A percentile compares a stretch with the other conserved stretches of the same genome.
phyloP scores from a whole-genome alignment of 2,329 filamentous ascomycete genomes.

The Chaetomium sp. region DNA sequence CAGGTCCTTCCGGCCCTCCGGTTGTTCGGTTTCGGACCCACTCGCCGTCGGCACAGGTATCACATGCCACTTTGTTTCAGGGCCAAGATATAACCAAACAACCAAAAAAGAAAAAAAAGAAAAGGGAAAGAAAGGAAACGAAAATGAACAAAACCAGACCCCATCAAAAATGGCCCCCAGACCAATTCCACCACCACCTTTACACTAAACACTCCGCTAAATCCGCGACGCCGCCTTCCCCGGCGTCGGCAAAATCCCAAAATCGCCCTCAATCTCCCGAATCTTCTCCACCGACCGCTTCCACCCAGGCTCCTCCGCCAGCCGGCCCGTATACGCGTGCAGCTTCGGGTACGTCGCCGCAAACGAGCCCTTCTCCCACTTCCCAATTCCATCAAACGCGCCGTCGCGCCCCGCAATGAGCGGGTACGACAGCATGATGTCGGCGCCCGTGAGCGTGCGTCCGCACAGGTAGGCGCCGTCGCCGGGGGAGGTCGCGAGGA shows the following conservation, averaged over 20 bases:
- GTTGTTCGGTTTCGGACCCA: constrained; percentile 8
- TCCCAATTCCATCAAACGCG: constrained; percentile 35
- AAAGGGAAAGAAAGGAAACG: background rate
- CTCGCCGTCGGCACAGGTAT: background rate
- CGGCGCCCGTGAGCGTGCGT: constrained; percentile 42
- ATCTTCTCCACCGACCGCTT: constrained; percentile 43
- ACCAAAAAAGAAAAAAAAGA: background rate
- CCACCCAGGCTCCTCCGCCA: constrained; percentile 44
- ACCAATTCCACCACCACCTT: no score
- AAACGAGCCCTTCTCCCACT: constrained; percentile 29
- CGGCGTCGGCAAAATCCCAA: constrained; percentile 26
- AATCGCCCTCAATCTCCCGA: constrained; percentile 40
- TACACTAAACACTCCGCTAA: background rate
- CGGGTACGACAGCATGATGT: constrained; percentile 48
- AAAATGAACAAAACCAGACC: background rate
- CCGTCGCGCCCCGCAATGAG: constrained; percentile 40
- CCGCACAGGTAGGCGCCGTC: constrained; percentile 45
- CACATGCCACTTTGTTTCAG: background rate
- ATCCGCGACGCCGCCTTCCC: constrained; percentile 4
- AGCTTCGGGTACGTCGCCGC: constrained; percentile 36
- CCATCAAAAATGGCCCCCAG: no score
- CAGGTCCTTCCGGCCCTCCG: background rate
- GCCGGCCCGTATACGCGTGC: constrained; percentile 39
- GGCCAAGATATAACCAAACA: background rate
- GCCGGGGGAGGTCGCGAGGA: constrained; percentile 38